Base-by-base conservation (phyloP, 441 rosid genomes). In the Erysimum pusillum region DNA sequence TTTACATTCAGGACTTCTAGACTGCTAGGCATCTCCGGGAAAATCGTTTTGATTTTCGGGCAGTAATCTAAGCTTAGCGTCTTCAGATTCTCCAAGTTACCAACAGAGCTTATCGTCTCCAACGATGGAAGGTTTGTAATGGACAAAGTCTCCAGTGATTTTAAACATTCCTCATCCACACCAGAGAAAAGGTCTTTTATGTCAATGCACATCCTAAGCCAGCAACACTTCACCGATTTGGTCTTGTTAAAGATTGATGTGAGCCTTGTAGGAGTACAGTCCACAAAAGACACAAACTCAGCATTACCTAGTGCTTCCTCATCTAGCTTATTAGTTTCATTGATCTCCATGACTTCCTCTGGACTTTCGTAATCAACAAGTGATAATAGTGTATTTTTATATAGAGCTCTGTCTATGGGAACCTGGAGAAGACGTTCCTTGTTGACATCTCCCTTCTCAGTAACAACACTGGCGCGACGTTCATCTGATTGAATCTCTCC, bases 1-100 rank as follows among this genome's bases (percentile, higher is more conserved):
- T 54, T 77, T 48, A 87, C 53, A 51, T 74, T 42, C n/a, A 86
- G 79, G 35, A 17, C 74, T 76, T 58, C 62, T 22, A 87, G 85
- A 58, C 71, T 82, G 73, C 34, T 51, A n/a, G 86, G 87, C 34
- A 76, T 44, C 67, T 62, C 76, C 6, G 75, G 7, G 76, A 84
- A 85, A 61, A 81, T 35, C 14, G 66, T 44, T 35, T 31, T 56
- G 51, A 88, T 87, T 46, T 6, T 73, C 6, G 88, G 85, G 56
- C 91, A 88, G 53, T 82, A 85, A 36, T 85, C 89, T 11, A 90
- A 35, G 77, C 49, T 63, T 81, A 88, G 69, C 3, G 42, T 45
- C 65, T 78, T 84, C 44, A 87, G 88, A 41, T 79, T 79, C 36
- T 17, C 36, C 5, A 85, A 76, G 74, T 62, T 46, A 48, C 2